phyloP scores from a whole-genome alignment of 345 rosid genomes.

The Rhodomyrtus tomentosa region DNA sequence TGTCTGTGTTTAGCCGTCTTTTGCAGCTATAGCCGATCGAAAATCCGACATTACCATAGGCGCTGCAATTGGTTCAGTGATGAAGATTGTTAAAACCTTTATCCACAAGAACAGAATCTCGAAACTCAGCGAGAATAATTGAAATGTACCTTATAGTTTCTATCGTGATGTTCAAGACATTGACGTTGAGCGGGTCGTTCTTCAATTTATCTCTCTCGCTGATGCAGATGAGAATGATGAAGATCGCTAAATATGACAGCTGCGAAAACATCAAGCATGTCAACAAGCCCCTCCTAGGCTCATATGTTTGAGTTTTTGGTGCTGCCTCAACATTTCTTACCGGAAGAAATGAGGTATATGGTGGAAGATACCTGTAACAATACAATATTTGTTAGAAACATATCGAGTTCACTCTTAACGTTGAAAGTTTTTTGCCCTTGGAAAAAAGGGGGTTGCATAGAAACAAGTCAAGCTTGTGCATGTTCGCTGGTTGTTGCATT shows the following conservation, averaged over 20 bases:
- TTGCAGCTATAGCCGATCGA: slow-evolving; percentile 52
- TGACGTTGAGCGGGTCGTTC: slow-evolving; percentile 56
- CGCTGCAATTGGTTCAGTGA: slow-evolving; percentile 13
- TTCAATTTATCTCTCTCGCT: slow-evolving; percentile 31
- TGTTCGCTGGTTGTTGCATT: neutral
- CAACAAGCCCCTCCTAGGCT: neutral
- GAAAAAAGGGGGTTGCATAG: neutral
- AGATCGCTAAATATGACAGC: slow-evolving; percentile 30
- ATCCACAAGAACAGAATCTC: neutral
- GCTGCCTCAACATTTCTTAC: neutral
- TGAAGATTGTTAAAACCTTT: neutral
- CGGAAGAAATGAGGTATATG: slow-evolving; percentile 35
- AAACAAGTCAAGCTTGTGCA: neutral
- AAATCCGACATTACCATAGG: slow-evolving; percentile 65
- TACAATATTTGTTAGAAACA: neutral
- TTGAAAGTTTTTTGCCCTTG: neutral
- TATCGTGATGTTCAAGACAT: slow-evolving; percentile 33
- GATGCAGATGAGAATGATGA: slow-evolving; percentile 36
- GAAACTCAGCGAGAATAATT: neutral
- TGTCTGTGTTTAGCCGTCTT: slow-evolving; percentile 10
- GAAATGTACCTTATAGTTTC: slow-evolving; percentile 48
- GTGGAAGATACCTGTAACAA: slow-evolving; percentile 48
- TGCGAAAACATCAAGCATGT: slow-evolving; percentile 20
- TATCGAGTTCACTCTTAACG: neutral
- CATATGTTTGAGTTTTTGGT: neutral